These are phyloP conservation scores for Viola pubescens DNA, from an alignment of 441 rosid genomes.

Conservation along the genomic window DNA sequence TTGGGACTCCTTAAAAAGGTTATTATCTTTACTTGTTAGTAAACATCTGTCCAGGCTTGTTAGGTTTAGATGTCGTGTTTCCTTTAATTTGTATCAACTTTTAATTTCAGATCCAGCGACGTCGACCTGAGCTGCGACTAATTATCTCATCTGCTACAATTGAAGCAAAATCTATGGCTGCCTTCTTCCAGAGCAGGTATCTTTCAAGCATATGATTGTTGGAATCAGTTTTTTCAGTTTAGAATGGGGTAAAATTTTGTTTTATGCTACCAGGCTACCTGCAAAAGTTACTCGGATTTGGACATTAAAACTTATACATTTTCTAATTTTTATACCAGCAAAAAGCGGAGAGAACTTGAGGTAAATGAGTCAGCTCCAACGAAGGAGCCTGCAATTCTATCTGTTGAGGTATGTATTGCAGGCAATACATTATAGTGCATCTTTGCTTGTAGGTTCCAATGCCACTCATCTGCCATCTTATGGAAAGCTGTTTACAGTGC, in stretches of 20 bases:
- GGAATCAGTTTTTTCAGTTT: neutral
- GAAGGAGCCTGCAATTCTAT: slow-evolving; percentile 82
- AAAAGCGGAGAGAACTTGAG: slow-evolving; percentile 43
- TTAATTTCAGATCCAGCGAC: slow-evolving; percentile 60
- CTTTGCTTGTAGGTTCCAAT: neutral
- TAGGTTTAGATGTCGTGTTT: slow-evolving; percentile 3
- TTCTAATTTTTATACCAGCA: slow-evolving; percentile 27
- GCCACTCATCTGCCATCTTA: neutral
- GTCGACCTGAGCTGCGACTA: slow-evolving; percentile 83
- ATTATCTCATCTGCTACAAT: slow-evolving; percentile 93
- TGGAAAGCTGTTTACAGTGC: slow-evolving; percentile 1
- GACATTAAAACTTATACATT: neutral
- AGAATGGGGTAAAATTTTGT: neutral
- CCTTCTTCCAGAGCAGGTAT: slow-evolving; percentile 76
- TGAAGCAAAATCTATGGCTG: slow-evolving; percentile 77
- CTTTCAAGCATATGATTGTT: slow-evolving; percentile 16
- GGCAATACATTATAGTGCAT: neutral
- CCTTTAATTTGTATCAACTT: slow-evolving; percentile 11
- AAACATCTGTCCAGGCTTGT: slow-evolving; percentile 8
- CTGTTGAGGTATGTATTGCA: slow-evolving; percentile 61
- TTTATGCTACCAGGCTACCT: slow-evolving; percentile 1
- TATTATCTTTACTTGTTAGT: slow-evolving; percentile 13
- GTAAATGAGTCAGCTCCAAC: slow-evolving; percentile 34
- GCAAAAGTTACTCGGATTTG: neutral
- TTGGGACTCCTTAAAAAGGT: slow-evolving; percentile 95